Evolutionary conservation across 495 filamentous ascomycete species (phyloP).

Genomic region (Penicillium silybi): DNA sequence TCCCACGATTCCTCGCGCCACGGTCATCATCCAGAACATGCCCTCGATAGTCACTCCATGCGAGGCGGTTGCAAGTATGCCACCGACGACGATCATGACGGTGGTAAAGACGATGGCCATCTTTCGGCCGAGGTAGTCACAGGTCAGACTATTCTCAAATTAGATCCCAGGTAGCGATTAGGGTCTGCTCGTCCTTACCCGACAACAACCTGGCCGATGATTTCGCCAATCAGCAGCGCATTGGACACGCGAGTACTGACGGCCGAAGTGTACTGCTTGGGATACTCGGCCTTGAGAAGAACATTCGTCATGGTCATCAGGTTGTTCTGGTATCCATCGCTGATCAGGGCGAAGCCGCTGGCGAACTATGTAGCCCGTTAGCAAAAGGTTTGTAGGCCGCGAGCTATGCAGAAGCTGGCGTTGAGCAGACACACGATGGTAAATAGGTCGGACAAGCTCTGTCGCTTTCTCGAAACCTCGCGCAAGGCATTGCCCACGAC

Average conservation of each 20-base stretch:
- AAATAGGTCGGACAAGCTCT: conserved; percentile 44
- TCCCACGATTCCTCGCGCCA: conserved; percentile 45
- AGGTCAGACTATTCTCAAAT: conserved; percentile 31
- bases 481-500: conserved; percentile 15
- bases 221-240: conserved; percentile 49
- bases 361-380: conserved; percentile 25
- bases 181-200: conserved; percentile 21
- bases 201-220: conserved; percentile 49
- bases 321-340: conserved; percentile 53
- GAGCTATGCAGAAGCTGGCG: not conserved
- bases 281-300: conserved; percentile 44
- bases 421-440: conserved; percentile 36
- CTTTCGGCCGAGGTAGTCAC: conserved; percentile 52
- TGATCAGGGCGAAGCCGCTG: conserved; percentile 48
- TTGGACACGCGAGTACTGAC: conserved; percentile 51
- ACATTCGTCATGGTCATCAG: conserved; percentile 55
- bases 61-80: conserved; percentile 47
- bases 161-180: no score
- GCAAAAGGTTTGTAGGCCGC: not conserved
- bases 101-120: conserved; percentile 49
- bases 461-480: conserved; percentile 29
- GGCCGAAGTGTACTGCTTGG: conserved; percentile 39
- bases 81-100: conserved; percentile 48
- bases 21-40: conserved; percentile 54
- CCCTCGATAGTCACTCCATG: conserved; percentile 43